Evolutionary conservation across 257 asterid genomes (phyloP).

Genomic region (Plantago elongata): DNA sequence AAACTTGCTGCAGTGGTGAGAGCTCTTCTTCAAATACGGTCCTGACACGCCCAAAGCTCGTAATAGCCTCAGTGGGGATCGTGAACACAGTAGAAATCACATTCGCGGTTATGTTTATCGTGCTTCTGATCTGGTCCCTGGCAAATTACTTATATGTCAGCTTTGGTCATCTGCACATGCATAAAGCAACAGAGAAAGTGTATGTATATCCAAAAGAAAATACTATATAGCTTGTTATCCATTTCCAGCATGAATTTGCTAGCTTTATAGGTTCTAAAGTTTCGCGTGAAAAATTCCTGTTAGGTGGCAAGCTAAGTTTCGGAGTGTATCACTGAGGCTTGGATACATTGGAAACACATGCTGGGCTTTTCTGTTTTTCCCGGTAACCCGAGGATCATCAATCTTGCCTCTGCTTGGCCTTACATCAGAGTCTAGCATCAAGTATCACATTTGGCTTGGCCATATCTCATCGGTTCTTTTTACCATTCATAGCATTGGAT

Average conservation of each 20-base stretch:
- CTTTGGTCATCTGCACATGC: slow-evolving; percentile 44
- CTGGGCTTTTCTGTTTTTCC: slow-evolving; percentile 55
- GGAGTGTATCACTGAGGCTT: slow-evolving; percentile 40
- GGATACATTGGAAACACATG: slow-evolving; percentile 53
- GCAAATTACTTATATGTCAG: slow-evolving; percentile 35
- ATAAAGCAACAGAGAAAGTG: slow-evolving; percentile 39
- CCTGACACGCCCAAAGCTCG: slow-evolving; percentile 39
- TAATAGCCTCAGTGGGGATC: slow-evolving; percentile 48
- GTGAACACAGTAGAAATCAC: slow-evolving; percentile 37
- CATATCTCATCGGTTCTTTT: slow-evolving; percentile 43
- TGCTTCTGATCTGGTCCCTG: slow-evolving; percentile 55
- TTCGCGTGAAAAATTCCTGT: background rate
- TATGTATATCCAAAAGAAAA: slow-evolving; percentile 19
- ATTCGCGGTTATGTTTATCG: slow-evolving; percentile 41
- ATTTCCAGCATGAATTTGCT: background rate
- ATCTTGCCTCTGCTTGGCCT: slow-evolving; percentile 55
- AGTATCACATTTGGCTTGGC: slow-evolving; percentile 75
- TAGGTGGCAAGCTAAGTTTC: slow-evolving; percentile 55
- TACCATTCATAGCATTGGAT: slow-evolving; percentile 51
- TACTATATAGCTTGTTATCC: background rate
- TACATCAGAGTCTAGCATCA: slow-evolving; percentile 64
- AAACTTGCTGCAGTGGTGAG: slow-evolving; percentile 24
- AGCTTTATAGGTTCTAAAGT: background rate
- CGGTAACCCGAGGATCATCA: slow-evolving; percentile 62
- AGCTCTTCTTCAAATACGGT: slow-evolving; percentile 12